Base-by-base conservation (phyloP, 2,329 filamentous ascomycete species). In the Thermoascus crustaceus region DNA sequence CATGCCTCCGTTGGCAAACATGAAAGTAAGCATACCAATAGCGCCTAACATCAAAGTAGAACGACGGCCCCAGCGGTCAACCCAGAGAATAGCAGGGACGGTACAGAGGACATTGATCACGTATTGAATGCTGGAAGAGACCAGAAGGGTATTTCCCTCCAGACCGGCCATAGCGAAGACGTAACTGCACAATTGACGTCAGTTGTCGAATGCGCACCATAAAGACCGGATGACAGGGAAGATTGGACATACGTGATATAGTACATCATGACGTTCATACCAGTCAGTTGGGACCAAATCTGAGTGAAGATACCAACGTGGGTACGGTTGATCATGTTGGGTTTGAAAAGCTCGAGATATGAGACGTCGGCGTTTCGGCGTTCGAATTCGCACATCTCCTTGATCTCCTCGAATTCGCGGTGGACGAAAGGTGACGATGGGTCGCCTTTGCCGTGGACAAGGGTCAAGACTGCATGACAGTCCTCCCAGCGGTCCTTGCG, bases 41-140 rank as follows among this genome's bases (percentile, higher is more conserved):
- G 79, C 73, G 32, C 81, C 82, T 17, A 77, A 52, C n/a, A 85
- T 65, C 22, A 85, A 67, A 4, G 80, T 75, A 1, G 66, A 67
- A 26, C 82, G 82, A 44, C 84, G 82, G 30, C 85, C 85, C 77
- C 80, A 85, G 37, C 71, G 68, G 47, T 91, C 84, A 48, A 88
- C 73, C 64, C 68, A 88, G 38, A 88, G 60, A 16, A 89, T 70
- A 1, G 83, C 83, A 0, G 82, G 81, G 3, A 88, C 56, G 0
- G 85, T 89, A 78, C 85, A 84, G 34, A 79, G 41, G 1, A 89
- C 83, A 56, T 88, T 88, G 66, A 89, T 85, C 48, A 87, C 70
- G 54, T 83, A 85, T 52, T 84, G 77, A 43, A 85, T 84, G 7
- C 74, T 76, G 11, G 77, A 81, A 5, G 80, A 72, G 29, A 83